Evolutionary conservation across 108 stramenopile genomes (phyloP).

Genomic region (Cyclotella baltica): DNA sequence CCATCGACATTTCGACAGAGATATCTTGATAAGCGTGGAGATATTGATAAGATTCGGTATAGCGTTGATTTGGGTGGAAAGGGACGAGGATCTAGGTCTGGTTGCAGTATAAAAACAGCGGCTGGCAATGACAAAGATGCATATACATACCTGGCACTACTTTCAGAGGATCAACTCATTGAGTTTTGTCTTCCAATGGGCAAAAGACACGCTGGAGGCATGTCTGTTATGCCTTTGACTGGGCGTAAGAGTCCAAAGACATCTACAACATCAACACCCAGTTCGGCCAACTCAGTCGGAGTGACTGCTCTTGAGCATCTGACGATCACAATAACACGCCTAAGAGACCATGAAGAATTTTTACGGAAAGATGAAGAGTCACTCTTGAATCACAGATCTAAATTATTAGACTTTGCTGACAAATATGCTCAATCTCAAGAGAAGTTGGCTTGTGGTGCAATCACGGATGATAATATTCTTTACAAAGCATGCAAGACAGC

Average conservation of each 20-base stretch:
- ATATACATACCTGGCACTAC: conserved; percentile 2
- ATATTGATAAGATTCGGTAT: conserved; percentile 8
- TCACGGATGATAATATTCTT: neutral
- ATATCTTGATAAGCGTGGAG: conserved; percentile 7
- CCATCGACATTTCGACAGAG: neutral
- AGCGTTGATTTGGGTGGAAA: neutral
- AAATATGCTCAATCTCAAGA: neutral
- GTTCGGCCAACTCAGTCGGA: neutral
- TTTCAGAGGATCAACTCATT: neutral
- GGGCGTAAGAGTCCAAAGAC: neutral
- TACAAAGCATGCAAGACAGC: neutral
- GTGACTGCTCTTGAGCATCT: neutral
- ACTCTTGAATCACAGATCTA: neutral
- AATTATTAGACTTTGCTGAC: neutral
- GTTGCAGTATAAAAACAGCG: neutral
- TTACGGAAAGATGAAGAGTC: neutral
- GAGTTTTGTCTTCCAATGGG: neutral
- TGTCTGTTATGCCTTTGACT: neutral
- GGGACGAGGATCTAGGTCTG: neutral
- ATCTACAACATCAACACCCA: neutral
- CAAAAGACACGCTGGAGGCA: neutral
- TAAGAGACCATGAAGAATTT: conserved; percentile 1
- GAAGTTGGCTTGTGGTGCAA: neutral
- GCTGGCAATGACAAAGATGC: neutral
- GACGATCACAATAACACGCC: neutral